These are phyloP conservation scores for Penicillium hesseltinei DNA, from an alignment of 2,329 filamentous ascomycete species.

Conservation along the genomic window DNA sequence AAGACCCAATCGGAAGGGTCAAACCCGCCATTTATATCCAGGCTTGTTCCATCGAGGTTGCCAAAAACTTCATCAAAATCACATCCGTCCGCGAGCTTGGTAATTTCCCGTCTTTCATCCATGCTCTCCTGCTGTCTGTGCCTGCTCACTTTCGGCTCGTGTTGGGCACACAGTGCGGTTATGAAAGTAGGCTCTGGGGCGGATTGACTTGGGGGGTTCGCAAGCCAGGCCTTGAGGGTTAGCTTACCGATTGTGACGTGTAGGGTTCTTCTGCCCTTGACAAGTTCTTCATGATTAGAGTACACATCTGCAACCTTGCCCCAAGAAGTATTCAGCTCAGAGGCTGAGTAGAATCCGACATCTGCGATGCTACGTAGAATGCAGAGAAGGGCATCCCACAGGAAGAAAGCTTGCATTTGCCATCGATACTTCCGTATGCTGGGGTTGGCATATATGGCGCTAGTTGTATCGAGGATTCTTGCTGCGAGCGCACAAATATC, in stretches of 20 bases:
- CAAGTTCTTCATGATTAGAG: constrained; percentile 44
- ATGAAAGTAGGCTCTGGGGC: constrained; percentile 13
- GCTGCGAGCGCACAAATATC: constrained; percentile 10
- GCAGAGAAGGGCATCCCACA: constrained; percentile 51
- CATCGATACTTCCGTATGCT: constrained; percentile 41
- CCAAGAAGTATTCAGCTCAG: constrained; percentile 39
- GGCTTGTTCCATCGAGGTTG: neutral
- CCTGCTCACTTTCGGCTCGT: neutral
- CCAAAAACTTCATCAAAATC: neutral
- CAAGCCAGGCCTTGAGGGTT: constrained; percentile 12
- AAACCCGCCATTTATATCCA: neutral
- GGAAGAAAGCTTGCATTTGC: constrained; percentile 47
- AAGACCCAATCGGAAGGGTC: constrained; percentile 4
- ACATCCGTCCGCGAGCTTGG: neutral
- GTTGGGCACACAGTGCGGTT: constrained; percentile 6
- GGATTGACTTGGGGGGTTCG: constrained; percentile 5
- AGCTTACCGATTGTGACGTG: constrained; percentile 1
- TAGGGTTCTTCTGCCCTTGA: constrained; percentile 16
- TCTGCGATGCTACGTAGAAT: constrained; percentile 41
- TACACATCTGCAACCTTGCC: constrained; percentile 43
- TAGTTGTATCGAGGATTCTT: constrained; percentile 27
- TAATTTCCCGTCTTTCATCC: neutral
- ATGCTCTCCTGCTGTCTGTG: neutral
- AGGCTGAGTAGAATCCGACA: constrained; percentile 32
- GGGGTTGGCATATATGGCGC: constrained; percentile 39